These are phyloP conservation scores for Coccinonectria pachysandricola DNA, from an alignment of 2,329 filamentous ascomycete species.

Conservation along the genomic window DNA sequence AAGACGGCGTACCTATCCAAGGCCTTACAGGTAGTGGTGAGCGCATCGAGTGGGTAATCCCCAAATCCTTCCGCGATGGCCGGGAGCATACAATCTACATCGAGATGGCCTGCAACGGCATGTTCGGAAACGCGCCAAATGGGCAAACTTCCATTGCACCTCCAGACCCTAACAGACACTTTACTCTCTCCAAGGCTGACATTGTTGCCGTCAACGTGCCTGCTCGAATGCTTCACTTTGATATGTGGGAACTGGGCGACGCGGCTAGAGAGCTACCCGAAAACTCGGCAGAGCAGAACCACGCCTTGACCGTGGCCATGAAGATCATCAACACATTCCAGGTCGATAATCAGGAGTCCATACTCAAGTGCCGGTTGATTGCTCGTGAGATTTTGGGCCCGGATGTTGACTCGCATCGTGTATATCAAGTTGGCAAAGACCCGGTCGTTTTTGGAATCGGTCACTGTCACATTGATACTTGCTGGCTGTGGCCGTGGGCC, in stretches of 20 bases:
- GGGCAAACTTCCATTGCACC: conserved; percentile 76
- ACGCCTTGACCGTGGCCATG: conserved; percentile 74
- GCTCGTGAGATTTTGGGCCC: conserved; percentile 74
- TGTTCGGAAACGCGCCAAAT: conserved; percentile 87
- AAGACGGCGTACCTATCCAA: conserved; percentile 82
- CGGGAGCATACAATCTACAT: conserved; percentile 86
- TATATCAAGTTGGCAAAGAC: conserved; percentile 67
- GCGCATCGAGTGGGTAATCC: conserved; percentile 83
- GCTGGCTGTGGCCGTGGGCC: conserved; percentile 97
- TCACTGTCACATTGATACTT: conserved; percentile 96
- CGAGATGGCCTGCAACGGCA: conserved; percentile 97
- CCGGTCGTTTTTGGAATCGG: conserved; percentile 82
- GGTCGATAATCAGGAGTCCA: conserved; percentile 65
- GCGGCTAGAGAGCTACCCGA: conserved; percentile 83
- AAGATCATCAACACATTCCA: conserved; percentile 86
- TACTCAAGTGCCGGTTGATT: conserved; percentile 71
- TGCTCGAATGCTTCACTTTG: conserved; percentile 73
- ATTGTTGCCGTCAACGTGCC: conserved; percentile 84
- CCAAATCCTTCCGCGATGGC: conserved; percentile 70
- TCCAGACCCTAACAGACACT: conserved; percentile 76
- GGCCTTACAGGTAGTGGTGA: conserved; percentile 86
- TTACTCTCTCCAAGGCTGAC: conserved; percentile 63
- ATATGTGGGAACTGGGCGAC: conserved; percentile 94
- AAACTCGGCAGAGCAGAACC: conserved; percentile 81
- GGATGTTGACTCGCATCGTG: conserved; percentile 68